A percentile compares a stretch with the other conserved stretches of the same genome.
phyloP scores from a whole-genome alignment of 352 stramenopile species.

The Phytopythium mirpurense region DNA sequence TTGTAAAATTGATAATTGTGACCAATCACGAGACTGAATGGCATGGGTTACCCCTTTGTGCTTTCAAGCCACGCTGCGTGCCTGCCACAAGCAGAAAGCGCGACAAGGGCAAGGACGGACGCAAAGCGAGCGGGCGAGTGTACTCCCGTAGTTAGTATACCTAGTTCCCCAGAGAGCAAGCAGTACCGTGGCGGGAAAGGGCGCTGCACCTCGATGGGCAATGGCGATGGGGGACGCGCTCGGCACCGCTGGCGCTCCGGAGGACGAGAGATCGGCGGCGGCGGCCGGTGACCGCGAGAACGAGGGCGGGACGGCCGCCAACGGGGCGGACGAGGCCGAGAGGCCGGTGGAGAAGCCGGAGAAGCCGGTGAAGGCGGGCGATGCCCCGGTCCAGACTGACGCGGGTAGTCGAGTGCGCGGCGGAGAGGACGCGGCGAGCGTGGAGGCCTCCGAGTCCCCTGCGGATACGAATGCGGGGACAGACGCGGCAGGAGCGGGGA shows the following conservation, averaged over 20 bases:
- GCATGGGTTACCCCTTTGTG: background rate
- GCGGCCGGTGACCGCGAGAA: background rate
- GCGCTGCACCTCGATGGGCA: background rate
- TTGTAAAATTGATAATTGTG: background rate
- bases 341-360: background rate
- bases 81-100: constrained; percentile 1
- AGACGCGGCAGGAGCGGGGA: background rate
- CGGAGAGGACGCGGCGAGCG: background rate
- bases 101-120: background rate
- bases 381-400: background rate
- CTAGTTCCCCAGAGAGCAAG: too few relatives aligned
- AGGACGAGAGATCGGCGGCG: background rate
- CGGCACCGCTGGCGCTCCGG: constrained; percentile 2
- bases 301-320: background rate
- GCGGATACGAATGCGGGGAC: background rate
- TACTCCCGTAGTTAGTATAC: too few relatives aligned
- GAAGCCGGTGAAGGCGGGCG: background rate
- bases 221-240: constrained; percentile 2
- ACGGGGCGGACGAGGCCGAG: background rate
- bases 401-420: background rate
- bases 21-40: background rate
- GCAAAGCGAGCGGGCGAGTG: background rate
- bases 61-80: background rate
- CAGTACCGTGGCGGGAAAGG: constrained; percentile 5
- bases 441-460: background rate